These are phyloP conservation scores for Candida palmyrensis DNA, from an alignment of 805 yeast genomes.

Conservation along the genomic window DNA sequence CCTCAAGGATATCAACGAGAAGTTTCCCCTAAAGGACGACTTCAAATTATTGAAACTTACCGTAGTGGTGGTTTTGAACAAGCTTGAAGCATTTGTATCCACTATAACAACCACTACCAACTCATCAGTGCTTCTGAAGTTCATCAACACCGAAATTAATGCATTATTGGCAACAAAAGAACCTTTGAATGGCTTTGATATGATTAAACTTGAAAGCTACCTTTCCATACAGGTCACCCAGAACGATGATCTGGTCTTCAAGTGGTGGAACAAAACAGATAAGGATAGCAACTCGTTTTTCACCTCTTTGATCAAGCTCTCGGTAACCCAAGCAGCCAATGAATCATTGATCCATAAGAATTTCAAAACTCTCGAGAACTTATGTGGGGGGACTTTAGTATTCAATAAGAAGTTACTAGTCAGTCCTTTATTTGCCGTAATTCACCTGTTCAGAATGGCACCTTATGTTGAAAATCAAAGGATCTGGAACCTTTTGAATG, in stretches of 20 bases:
- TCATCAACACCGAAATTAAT: slow-evolving; percentile 13
- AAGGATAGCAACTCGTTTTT: slow-evolving; percentile 53
- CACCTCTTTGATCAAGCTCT: slow-evolving; percentile 55
- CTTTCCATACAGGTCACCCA: slow-evolving; percentile 54
- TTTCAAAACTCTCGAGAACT: slow-evolving; percentile 40
- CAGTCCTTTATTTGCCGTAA: slow-evolving; percentile 52
- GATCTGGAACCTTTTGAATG: slow-evolving; percentile 68
- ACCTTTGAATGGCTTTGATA: slow-evolving; percentile 46
- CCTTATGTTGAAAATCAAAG: slow-evolving; percentile 14
- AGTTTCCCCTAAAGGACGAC: slow-evolving; percentile 20
- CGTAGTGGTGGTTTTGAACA: slow-evolving; percentile 37
- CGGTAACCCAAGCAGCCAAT: slow-evolving; percentile 13
- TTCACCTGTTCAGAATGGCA: slow-evolving; percentile 37
- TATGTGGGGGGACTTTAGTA: slow-evolving; percentile 48
- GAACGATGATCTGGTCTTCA: slow-evolving; percentile 37
- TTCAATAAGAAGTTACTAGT: slow-evolving; percentile 47
- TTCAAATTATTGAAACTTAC: slow-evolving; percentile 47
- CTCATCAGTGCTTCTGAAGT: slow-evolving; percentile 14
- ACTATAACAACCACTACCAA: slow-evolving; percentile 8
- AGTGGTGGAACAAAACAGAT: slow-evolving; percentile 70
- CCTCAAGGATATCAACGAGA: slow-evolving; percentile 36
- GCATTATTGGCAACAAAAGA: slow-evolving; percentile 8
- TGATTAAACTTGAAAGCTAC: slow-evolving; percentile 53
- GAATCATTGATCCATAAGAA: slow-evolving; percentile 36
- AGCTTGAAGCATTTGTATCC: slow-evolving; percentile 35